Evolutionary conservation across 257 asterid genomes (phyloP), one percentile per base, ranked within the genome.

Genomic region (Cynanchum wilfordii): DNA sequence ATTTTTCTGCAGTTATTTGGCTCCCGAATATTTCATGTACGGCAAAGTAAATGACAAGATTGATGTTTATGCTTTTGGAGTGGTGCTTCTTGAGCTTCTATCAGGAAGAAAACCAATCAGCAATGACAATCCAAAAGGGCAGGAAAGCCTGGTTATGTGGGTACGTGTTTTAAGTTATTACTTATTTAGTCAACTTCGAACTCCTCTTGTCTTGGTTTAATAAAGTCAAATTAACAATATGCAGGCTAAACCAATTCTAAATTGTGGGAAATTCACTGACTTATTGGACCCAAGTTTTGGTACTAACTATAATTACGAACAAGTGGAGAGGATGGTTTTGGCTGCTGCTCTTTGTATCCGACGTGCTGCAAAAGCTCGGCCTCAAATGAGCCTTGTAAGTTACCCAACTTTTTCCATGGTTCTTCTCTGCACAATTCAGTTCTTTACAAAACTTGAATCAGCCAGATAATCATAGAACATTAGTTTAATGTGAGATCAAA

Each of bases 141-240:
- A 90, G 79, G 99, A 92, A 84, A 91, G 96, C 85, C 92, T 95
- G 60, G 97, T 95, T 84, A 87, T 92, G 95, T 95, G 99, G 99
- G 99, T 95, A 85, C 22, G 97, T 79, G 49, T 25, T 33, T 33
- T n/a, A 5, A 75, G 11, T 70, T 38, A 77, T 71, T 78, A 57
- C 63, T 58, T 64, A 49, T 24, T 40, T 13, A 19, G 20, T 57
- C 47, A 10, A 27, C 66, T 33, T 51, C 25, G 62, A 69, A 27
- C 4, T 56, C 27, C 29, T 70, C 73, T 66, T 22, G 36, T 62
- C 63, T 66, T 17, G 57, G 33, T 27, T 66, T 60, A 62, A 71
- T 44, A 33, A 54, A 71, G 30, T 29, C 15, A 49, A 71, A 17
- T 70, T 30, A 33, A 54, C 40, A 5, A 38, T 63, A 71, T 75